Base-by-base conservation (phyloP, 108 stramenopile species). In the Bacterosira constricta region DNA sequence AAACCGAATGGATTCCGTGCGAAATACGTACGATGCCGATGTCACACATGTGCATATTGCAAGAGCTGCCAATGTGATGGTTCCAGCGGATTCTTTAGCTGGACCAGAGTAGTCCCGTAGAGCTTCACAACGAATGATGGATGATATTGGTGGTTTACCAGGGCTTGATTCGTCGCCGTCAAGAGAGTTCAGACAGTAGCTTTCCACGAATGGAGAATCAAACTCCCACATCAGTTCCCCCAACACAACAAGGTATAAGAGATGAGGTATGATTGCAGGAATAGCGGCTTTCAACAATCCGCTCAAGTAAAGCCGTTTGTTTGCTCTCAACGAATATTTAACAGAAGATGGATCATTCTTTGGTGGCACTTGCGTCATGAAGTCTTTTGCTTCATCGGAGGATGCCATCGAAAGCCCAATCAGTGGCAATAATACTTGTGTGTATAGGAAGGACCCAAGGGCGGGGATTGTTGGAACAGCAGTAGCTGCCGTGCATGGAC, bases 311-410 rank as follows among this genome's bases (percentile, higher is more conserved):
- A 85, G 56, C 20, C 73, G 42, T 36, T 38, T 73, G 31, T 83
- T 79, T 73, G 84, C 89, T 56, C 58, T 85, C 54, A 78, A 73
- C 17, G 86, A 82, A 75, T 91, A 91, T n/a, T 69, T 70, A 7
- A 86, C 23, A 13, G 87, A 79, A 13, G 87, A 79, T 15, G 71
- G 30, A 61, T 93, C 94, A 59, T 93, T 93, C 69, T 96, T 96
- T 21, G 85, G 82, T 3, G 94, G 94, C 0, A 92, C 91, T 27
- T 75, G 71, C 26, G 83, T 73, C 94, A 96, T 96, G 35, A 63
- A 85, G 25, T 81, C 55, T n/a, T 38, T 53, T 9, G 84, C 84
- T 17, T 77, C 73, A 38, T 88, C 84, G n/a, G 75, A 81, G 57
- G 84, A 64, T 10, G 79, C 78, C 64, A 93, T 82, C 8, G 91